A percentile compares a stretch with the other conserved stretches of the same genome.
These are phyloP conservation scores for Aspergillus proliferans DNA, from an alignment of 2,329 filamentous ascomycete species.

Conservation along the genomic window DNA sequence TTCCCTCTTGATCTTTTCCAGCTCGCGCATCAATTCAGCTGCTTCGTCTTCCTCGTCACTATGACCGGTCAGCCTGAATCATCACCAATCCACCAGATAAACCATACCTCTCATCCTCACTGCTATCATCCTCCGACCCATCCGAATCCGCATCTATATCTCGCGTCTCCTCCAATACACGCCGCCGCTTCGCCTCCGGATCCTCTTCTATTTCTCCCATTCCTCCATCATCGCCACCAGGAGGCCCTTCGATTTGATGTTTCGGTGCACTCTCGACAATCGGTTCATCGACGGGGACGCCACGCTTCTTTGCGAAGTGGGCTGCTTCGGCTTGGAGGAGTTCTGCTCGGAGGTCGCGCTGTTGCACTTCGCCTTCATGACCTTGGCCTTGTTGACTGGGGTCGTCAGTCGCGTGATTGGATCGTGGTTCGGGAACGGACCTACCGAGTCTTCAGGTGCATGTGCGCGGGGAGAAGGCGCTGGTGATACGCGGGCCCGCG, in stretches of 20 bases:
- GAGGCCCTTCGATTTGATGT: slow-evolving; percentile 55
- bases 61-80: slow-evolving; percentile 23
- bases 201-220: slow-evolving; percentile 67
- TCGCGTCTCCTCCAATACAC: slow-evolving; percentile 79
- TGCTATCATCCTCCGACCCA: slow-evolving; percentile 53
- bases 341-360: slow-evolving; percentile 81
- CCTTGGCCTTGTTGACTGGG: slow-evolving; percentile 78
- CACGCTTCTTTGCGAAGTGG: slow-evolving; percentile 79
- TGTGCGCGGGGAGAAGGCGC: slow-evolving; percentile 88
- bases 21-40: slow-evolving; percentile 81
- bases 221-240: slow-evolving; percentile 25
- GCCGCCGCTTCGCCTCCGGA: slow-evolving; percentile 71
- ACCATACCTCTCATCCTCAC: slow-evolving; percentile 53
- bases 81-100: background rate
- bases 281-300: slow-evolving; percentile 48
- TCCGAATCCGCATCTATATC: slow-evolving; percentile 81
- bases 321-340: slow-evolving; percentile 81
- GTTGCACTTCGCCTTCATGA: slow-evolving; percentile 62
- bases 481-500: slow-evolving; percentile 94
- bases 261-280: slow-evolving; percentile 47
- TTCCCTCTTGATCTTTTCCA: slow-evolving; percentile 90
- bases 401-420: slow-evolving; percentile 10
- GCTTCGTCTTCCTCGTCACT: slow-evolving; percentile 75
- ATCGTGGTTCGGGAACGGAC: slow-evolving; percentile 9
- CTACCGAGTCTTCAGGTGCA: slow-evolving; percentile 78